A percentile compares a stretch with the other conserved stretches of the same genome.
Conservation (phyloP, 2,329 filamentous ascomycete genomes). For the Hymenotorrendiella dingleyae region DNA sequence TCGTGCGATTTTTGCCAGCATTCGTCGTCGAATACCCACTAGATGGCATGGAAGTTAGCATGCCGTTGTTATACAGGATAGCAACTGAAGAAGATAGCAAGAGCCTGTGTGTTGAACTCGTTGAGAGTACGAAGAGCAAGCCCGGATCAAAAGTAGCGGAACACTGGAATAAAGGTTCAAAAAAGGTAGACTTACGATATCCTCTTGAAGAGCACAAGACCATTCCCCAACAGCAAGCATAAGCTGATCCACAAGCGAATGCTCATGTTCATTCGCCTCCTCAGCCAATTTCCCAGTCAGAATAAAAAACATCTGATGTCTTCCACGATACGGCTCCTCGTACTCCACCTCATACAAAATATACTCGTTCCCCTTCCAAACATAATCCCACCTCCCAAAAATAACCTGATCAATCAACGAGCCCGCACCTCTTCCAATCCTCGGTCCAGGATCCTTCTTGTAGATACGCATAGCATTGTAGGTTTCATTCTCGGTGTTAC, state of each 20-base stretch:
- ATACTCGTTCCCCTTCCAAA: conserved; percentile 11
- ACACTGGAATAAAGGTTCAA: no score
- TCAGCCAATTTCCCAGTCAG: neutral
- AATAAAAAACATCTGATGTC: conserved; percentile 11
- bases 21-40: conserved; percentile 60
- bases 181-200: no score
- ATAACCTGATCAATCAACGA: conserved; percentile 11
- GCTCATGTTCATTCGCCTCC: neutral
- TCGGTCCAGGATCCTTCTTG: conserved; percentile 6
- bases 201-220: conserved; percentile 51
- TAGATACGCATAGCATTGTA: conserved; percentile 5
- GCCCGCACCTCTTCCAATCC: neutral
- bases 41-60: no score
- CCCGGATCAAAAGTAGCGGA: no score
- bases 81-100: no score
- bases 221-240: conserved; percentile 51
- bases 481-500: conserved; percentile 3
- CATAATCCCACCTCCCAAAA: conserved; percentile 17
- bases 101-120: no score
- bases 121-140: no score
- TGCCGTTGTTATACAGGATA: no score
- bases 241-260: conserved; percentile 39
- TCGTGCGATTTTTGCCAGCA: conserved; percentile 56
- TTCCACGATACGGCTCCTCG: neutral
- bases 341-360: conserved; percentile 19